phyloP scores from a whole-genome alignment of 2,329 filamentous ascomycete species.

The Emmonsia crescens region DNA sequence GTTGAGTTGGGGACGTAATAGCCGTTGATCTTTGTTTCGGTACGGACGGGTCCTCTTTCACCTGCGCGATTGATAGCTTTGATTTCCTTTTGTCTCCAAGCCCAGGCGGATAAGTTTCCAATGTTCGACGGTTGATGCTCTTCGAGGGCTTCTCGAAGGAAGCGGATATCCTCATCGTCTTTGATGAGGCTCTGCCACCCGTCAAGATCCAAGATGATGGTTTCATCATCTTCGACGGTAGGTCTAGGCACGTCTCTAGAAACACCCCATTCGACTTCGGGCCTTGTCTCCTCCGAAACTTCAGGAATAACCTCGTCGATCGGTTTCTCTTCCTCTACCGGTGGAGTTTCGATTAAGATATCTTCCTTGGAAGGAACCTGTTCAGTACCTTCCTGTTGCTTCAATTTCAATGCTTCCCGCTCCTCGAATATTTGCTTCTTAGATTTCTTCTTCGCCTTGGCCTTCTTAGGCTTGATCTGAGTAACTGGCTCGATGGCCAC shows the following conservation, averaged over 20 bases:
- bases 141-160: slow-evolving; percentile 43
- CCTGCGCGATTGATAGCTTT: slow-evolving; percentile 55
- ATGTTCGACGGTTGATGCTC: slow-evolving; percentile 39
- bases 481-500: slow-evolving; percentile 25
- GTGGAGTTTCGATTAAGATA: slow-evolving; percentile 6
- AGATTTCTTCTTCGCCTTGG: slow-evolving; percentile 60
- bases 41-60: slow-evolving; percentile 42
- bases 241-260: slow-evolving; percentile 49
- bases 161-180: slow-evolving; percentile 55
- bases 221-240: slow-evolving; percentile 56
- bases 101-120: slow-evolving; percentile 52
- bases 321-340: slow-evolving; percentile 12
- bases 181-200: slow-evolving; percentile 59
- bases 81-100: slow-evolving; percentile 62
- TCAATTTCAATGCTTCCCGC: slow-evolving; percentile 43
- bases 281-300: slow-evolving; percentile 27
- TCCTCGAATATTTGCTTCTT: slow-evolving; percentile 69
- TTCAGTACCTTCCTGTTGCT: slow-evolving; percentile 10
- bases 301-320: slow-evolving; percentile 10
- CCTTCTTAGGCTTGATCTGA: slow-evolving; percentile 34
- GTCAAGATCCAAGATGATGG: slow-evolving; percentile 56
- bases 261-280: slow-evolving; percentile 50
- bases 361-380: slow-evolving; percentile 4
- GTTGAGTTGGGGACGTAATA: slow-evolving; percentile 79
- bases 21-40: slow-evolving; percentile 47